Conservation (phyloP, 1,284 basidiomycete species). For the Blastosporella zonata region DNA sequence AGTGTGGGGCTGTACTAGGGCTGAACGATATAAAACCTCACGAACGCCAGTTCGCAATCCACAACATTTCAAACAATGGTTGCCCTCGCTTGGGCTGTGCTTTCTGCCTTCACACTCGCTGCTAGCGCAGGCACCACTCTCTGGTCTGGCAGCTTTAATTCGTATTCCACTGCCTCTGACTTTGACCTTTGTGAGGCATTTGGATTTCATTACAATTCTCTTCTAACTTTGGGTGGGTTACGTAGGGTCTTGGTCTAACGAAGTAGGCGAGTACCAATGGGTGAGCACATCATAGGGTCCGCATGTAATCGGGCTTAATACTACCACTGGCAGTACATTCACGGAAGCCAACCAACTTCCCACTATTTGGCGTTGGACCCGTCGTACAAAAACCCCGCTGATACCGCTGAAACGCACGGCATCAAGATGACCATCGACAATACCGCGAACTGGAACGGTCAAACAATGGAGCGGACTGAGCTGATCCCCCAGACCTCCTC, state of each 20-base stretch:
- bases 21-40: slow-evolving; percentile 11
- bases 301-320: too few species aligned
- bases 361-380: slow-evolving; percentile 52
- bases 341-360: slow-evolving; percentile 51
- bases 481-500: slow-evolving; percentile 57
- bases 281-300: slow-evolving; percentile 23
- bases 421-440: slow-evolving; percentile 55
- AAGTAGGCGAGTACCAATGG: slow-evolving; percentile 61
- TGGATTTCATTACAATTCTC: neutral
- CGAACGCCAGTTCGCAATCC: neutral
- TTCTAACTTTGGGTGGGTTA: neutral
- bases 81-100: slow-evolving; percentile 26
- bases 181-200: slow-evolving; percentile 51
- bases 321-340: slow-evolving; percentile 47
- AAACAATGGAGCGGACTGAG: slow-evolving; percentile 44
- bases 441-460: slow-evolving; percentile 51
- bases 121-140: slow-evolving; percentile 46
- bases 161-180: slow-evolving; percentile 41
- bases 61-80: slow-evolving; percentile 23
- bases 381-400: slow-evolving; percentile 60
- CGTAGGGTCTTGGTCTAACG: slow-evolving; percentile 55
- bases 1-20: slow-evolving; percentile 7
- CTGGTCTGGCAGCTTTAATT: slow-evolving; percentile 55
- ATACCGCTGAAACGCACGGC: slow-evolving; percentile 49
- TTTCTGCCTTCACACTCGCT: slow-evolving; percentile 31